Conservation (phyloP, 2,329 filamentous ascomycete species). For the Cryphonectria japonica region DNA sequence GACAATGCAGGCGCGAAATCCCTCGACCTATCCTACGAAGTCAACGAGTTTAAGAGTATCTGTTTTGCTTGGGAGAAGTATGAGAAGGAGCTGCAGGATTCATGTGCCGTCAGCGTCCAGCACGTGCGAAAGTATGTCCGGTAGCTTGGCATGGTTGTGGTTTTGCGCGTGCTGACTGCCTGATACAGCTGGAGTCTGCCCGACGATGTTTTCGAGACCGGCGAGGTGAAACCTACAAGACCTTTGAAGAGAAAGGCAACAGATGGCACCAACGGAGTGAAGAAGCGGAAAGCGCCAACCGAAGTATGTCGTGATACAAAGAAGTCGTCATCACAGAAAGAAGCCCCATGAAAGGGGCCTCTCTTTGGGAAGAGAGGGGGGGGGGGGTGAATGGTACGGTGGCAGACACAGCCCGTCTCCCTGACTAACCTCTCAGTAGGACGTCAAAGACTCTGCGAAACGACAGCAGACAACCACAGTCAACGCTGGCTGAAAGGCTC, state of each 20-base stretch:
- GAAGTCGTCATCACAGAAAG: slow-evolving; percentile 17
- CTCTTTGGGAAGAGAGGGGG: too few relatives aligned
- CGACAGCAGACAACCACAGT: slow-evolving; percentile 34
- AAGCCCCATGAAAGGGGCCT: slow-evolving; percentile 4
- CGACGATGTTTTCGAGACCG: slow-evolving; percentile 82
- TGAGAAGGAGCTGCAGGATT: slow-evolving; percentile 60
- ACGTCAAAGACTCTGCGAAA: slow-evolving; percentile 25
- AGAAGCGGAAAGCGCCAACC: slow-evolving; percentile 52
- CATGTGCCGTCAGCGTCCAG: slow-evolving; percentile 71
- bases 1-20: slow-evolving; percentile 63
- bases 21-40: slow-evolving; percentile 79
- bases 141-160: not conserved
- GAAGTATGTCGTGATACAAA: slow-evolving; percentile 43
- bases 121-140: slow-evolving; percentile 80
- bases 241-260: slow-evolving; percentile 58
- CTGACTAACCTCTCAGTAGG: slow-evolving; percentile 30
- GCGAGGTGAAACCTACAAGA: slow-evolving; percentile 71
- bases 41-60: slow-evolving; percentile 82
- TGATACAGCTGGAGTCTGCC: slow-evolving; percentile 77
- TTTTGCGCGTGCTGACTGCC: slow-evolving; percentile 26
- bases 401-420: not conserved
- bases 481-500: slow-evolving; percentile 37
- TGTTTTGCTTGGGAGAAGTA: slow-evolving; percentile 79
- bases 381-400: not conserved
- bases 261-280: slow-evolving; percentile 45